Evolutionary conservation across 768 basidiomycete species (phyloP), one percentile per base, ranked within the genome.

Genomic region (Rhodotorula toruloides): DNA sequence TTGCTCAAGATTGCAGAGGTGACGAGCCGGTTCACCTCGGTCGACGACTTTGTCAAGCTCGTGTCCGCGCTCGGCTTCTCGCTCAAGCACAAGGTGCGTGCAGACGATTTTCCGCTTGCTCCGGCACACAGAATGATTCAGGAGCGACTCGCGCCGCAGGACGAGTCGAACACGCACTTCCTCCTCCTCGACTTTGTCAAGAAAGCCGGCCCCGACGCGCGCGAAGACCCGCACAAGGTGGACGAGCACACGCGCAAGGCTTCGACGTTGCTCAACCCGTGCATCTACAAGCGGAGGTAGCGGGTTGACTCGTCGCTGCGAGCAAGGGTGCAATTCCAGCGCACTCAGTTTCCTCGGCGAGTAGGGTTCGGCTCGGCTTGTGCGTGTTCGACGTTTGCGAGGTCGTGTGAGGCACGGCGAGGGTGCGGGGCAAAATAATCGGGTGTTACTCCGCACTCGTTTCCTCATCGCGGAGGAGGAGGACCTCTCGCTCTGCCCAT

Each of bases 261-360:
- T 86, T 75, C 73, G 17, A 79, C 79, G 48, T 70, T 90, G 43
- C 80, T 96, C 63, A 90, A 90, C 77, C 86, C 92, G 42, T 96
- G 91, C 77, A 89, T 94, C 79, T 96, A 96, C 77, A 96, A 94
- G 76, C 82, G 88, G 72, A 82, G 91, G 75, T 94, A 78, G 83
- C 6, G 22, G 17, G n/a, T n/a, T n/a, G n/a, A n/a, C n/a, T n/a
- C n/a, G 44, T 25, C 9, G 8, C 21, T 46, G 22, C 22, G 21
- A 9, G 44, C 44, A 25, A 16, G 44, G 44, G 44, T 17, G 11
- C 44, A 46, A 46, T 25, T 9, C 13, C 40, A 42, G 40, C 21
- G 40, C 40, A 42, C 21, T 11, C 40, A 42, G 40, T 42, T 11
- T 21, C n/a, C n/a, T n/a, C n/a, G n/a, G n/a, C n/a, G n/a, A n/a